A percentile compares a stretch with the other conserved stretches of the same genome.
Evolutionary conservation across 1,284 basidiomycete species (phyloP).

Genomic region (Entoloma clypeatum): DNA sequence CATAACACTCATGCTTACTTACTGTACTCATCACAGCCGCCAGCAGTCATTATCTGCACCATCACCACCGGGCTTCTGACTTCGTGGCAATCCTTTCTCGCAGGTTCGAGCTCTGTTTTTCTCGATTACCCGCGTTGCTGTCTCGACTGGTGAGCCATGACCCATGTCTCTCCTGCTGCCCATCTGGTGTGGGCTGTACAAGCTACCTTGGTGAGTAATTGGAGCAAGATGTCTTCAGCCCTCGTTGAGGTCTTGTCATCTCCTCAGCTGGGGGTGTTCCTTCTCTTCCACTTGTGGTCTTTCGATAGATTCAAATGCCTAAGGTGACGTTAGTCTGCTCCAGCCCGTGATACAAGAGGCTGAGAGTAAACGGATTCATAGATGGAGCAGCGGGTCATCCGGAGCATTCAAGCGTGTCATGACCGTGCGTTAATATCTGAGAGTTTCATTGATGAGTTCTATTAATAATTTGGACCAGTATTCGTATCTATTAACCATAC

Average conservation of each 20-base stretch:
- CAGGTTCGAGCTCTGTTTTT: conserved; percentile 2
- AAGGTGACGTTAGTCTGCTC: no score
- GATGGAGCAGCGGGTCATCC: conserved; percentile 63
- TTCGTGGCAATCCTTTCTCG: conserved; percentile 1
- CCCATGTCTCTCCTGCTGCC: conserved; percentile 57
- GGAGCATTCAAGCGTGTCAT: conserved; percentile 77
- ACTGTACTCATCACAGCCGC: no score
- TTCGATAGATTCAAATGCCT: conserved; percentile 74
- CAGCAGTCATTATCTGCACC: no score
- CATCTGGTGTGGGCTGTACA: conserved; percentile 62
- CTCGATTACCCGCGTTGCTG: conserved; percentile 1
- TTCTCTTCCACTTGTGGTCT: conserved; percentile 71
- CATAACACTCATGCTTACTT: no score
- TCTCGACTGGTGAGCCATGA: conserved; percentile 39
- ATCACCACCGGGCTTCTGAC: neutral
- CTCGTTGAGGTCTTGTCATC: neutral
- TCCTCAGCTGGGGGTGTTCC: conserved; percentile 54
- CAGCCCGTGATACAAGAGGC: no score
- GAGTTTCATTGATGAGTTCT: neutral
- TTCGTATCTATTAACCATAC: conserved; percentile 63
- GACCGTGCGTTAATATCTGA: conserved; percentile 50
- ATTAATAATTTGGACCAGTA: conserved; percentile 43
- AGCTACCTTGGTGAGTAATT: conserved; percentile 40
- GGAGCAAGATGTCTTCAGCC: neutral
- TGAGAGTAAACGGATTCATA: conserved; percentile 22